These are phyloP conservation scores for Cladosporium sp. DNA, from an alignment of 2,329 filamentous ascomycete genomes.

Conservation along the genomic window DNA sequence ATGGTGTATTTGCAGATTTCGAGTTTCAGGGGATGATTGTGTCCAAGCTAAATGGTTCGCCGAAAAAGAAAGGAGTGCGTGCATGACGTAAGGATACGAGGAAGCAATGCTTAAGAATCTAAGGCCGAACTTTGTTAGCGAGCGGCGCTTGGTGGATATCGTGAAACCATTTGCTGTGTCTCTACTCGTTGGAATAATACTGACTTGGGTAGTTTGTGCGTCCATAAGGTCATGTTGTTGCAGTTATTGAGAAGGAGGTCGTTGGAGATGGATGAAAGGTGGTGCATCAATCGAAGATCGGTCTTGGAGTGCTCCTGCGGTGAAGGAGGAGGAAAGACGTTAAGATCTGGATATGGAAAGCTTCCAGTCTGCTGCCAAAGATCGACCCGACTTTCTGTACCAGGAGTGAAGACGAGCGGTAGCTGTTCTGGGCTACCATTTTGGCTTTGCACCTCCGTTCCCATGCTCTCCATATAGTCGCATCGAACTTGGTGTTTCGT, in stretches of 20 bases:
- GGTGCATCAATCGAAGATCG: constrained; percentile 83
- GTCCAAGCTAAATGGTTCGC: constrained; percentile 89
- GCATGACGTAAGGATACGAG: constrained; percentile 85
- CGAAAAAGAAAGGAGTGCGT: constrained; percentile 86
- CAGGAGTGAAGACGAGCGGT: constrained; percentile 76
- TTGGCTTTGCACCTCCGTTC: constrained; percentile 55
- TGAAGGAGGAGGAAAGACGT: constrained; percentile 68
- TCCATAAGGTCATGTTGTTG: constrained; percentile 86
- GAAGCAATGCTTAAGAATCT: constrained; percentile 80
- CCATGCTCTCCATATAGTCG: constrained; percentile 87
- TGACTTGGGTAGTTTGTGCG: constrained; percentile 85
- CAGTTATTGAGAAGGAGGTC: constrained; percentile 69
- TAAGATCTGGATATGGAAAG: constrained; percentile 79
- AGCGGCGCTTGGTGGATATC: background rate
- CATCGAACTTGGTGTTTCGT: constrained; percentile 98
- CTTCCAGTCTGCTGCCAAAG: constrained; percentile 78
- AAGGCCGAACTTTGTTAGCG: constrained; percentile 28
- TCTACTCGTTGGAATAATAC: constrained; percentile 33
- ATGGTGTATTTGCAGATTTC: constrained; percentile 85
- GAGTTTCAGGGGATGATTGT: constrained; percentile 77
- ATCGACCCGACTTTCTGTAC: constrained; percentile 75
- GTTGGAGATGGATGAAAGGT: constrained; percentile 79
- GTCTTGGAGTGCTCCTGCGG: constrained; percentile 69
- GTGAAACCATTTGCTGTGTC: too few relatives aligned
- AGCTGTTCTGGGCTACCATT: constrained; percentile 49